A percentile compares a stretch with the other conserved stretches of the same genome.
Evolutionary conservation across 1,284 basidiomycete species (phyloP).

Genomic region (Malassezia pachydermatis): DNA sequence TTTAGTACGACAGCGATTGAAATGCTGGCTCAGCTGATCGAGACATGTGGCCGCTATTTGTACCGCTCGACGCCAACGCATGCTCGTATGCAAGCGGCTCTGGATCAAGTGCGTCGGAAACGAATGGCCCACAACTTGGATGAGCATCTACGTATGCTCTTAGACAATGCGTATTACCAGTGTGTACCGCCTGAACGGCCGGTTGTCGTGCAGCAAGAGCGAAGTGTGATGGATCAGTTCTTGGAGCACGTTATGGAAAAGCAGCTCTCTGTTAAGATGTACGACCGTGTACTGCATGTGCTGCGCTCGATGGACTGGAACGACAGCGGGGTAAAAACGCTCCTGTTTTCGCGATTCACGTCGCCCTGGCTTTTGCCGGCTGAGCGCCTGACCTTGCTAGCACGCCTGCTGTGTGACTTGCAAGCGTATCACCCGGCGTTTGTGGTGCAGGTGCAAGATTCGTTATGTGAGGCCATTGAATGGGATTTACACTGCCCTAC

Average conservation of each 20-base stretch:
- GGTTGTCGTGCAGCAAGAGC: conserved; percentile 69
- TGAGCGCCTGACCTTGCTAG: conserved; percentile 76
- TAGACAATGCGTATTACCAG: conserved; percentile 99
- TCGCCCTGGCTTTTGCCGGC: conserved; percentile 96
- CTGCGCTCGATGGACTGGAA: conserved; percentile 92
- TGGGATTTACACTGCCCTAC: conserved; percentile 77
- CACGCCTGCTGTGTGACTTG: conserved; percentile 84
- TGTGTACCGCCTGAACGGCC: conserved; percentile 93
- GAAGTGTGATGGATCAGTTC: conserved; percentile 80
- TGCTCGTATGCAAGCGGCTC: conserved; percentile 60
- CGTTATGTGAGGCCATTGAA: conserved; percentile 82
- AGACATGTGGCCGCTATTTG: conserved; percentile 87
- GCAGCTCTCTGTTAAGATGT: conserved; percentile 74
- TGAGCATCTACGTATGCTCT: conserved; percentile 70
- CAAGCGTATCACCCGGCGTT: conserved; percentile 85
- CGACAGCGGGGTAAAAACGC: conserved; percentile 53
- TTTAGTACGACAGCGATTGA: conserved; percentile 86
- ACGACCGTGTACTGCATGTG: conserved; percentile 83
- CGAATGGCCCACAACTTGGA: conserved; percentile 85
- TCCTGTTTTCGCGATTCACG: conserved; percentile 68
- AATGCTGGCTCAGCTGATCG: conserved; percentile 78
- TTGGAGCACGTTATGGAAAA: conserved; percentile 86
- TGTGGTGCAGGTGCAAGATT: conserved; percentile 76
- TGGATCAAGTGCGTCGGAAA: conserved; percentile 88
- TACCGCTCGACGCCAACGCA: conserved; percentile 76